Evolutionary conservation across 2,329 filamentous ascomycete species (phyloP), one percentile per base, ranked within the genome.

Genomic region (Trichothecium roseum): DNA sequence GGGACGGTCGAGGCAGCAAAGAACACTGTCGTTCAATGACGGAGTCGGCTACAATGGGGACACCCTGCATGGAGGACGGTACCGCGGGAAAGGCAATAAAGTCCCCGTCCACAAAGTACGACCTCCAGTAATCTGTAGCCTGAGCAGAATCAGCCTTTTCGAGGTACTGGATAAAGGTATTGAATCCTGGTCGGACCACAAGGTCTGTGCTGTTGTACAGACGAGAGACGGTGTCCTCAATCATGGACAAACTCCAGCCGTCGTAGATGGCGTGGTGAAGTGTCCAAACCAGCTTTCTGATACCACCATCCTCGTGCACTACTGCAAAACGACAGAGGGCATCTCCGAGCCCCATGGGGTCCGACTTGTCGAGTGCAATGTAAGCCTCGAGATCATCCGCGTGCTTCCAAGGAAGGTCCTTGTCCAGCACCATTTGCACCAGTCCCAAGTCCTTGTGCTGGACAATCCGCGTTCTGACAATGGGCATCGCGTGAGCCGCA

Each of bases 351-450:
- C 26, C 8, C 22, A 35, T 16, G 15, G 20, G 20, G 20, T 6
- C 20, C 6, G 10, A 10, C 10, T 24, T 24, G 20, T 24, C 20
- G 10, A 10, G 10, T 17, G 6, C 81, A 82, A 86, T 1, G 52
- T 36, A 2, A 51, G 40, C 15, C 15, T 26, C 32, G 6, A 24
- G 6, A 27, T 13, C 10, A 12, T 20, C 13, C 18, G 24, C 18
- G 31, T 22, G 13, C 12, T 3, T 24, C 20, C 20, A 24, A 10
- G 20, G 20, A 24, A 24, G 20, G 6, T 24, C 20, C 10, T 24
- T 6, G 4, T 8, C 80, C 41, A 1, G 84, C 73, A 18, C 20
- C 8, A 78, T 78, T 51, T 94, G 88, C 4, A 85, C 20, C 20
- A 24, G 20, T 10, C 20, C 20, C 6, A 24, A 10, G 20, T 10